Base-by-base conservation (phyloP, 2,329 filamentous ascomycete genomes). In the Sclerotinia nivalis region DNA sequence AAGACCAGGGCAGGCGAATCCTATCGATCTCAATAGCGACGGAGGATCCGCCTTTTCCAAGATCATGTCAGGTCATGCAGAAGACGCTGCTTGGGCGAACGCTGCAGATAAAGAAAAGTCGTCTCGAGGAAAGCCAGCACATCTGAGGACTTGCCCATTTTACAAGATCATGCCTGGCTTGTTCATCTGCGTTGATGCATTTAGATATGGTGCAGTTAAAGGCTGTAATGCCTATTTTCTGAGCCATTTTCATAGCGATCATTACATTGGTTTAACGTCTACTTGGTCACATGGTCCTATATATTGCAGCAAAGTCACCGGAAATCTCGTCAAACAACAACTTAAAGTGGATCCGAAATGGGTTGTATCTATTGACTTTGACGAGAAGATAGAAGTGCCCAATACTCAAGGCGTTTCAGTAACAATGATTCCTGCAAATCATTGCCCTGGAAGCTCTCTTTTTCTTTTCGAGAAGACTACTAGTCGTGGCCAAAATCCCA, bases 141-240 rank as follows among this genome's bases (percentile, higher is more conserved):
- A 95, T 76, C 87, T 95, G 77, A 88, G 96, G 62, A 97, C 93
- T 0, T 99, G 96, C 77, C 96, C 96, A 0, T 99, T 99, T 77
- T 99, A 99, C 83, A 99, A 99, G 80, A 97, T 98, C 73, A 90
- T 99, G 82, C 94, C 95, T 0, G 93, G 93, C 0, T 91, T 97
- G 76, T 93, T 87, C 73, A 96, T 98, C 67, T 96, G 93, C 70
- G 96, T 99, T 0, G 96, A 99, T 80, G 96, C 96, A 0, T 97
- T 99, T 77, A 89, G 95, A 28, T 99, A 98, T 77, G 96, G 96
- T 2, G 93, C 94, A 5, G 93, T 99, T 0, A 87, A 96, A 77
- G 94, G 93, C 0, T 97, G 94, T 79, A 91, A 92, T 68, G 96
- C 95, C 1, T 99, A 99, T 78, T 99, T 99, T 75, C 85, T 99